phyloP scores from a whole-genome alignment of 116 monocot genomes.

The Phalaenopsis hybrid region DNA sequence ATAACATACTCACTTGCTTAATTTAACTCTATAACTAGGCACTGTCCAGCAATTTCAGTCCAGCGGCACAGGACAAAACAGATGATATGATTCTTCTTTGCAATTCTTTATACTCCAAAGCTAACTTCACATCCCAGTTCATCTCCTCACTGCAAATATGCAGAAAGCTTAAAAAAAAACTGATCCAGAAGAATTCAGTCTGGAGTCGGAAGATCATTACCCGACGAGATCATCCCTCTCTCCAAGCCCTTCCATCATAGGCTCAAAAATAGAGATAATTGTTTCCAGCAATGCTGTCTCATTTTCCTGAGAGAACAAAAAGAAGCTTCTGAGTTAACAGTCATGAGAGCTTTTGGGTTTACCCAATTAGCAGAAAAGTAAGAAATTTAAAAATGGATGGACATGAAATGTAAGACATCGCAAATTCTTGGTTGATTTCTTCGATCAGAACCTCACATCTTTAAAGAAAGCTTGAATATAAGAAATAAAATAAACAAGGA shows the following conservation, averaged over 20 bases:
- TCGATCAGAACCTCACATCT: no score
- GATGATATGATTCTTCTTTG: conserved; percentile 49
- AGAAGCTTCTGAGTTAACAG: neutral
- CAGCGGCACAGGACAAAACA: conserved; percentile 38
- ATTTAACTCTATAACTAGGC: neutral
- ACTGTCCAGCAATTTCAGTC: conserved; percentile 12
- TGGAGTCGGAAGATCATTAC: conserved; percentile 9
- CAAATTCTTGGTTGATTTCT: neutral
- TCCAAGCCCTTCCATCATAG: conserved; percentile 58
- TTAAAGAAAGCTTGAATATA: neutral
- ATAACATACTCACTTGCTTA: neutral
- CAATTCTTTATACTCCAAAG: conserved; percentile 41
- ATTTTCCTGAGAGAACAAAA: conserved; percentile 15
- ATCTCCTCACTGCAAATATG: conserved; percentile 31
- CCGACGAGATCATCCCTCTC: conserved; percentile 27
- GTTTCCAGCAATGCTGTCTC: conserved; percentile 48
- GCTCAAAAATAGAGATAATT: conserved; percentile 65
- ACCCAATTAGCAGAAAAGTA: neutral
- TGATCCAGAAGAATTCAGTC: neutral
- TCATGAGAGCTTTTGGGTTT: neutral
- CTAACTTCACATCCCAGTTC: conserved; percentile 59
- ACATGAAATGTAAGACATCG: neutral
- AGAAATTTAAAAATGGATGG: neutral
- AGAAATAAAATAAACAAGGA: neutral
- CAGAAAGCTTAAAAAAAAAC: neutral